Evolutionary conservation across 139 green algal species (phyloP), one percentile per base, ranked within the genome.

Genomic region (Chlorella sp.): DNA sequence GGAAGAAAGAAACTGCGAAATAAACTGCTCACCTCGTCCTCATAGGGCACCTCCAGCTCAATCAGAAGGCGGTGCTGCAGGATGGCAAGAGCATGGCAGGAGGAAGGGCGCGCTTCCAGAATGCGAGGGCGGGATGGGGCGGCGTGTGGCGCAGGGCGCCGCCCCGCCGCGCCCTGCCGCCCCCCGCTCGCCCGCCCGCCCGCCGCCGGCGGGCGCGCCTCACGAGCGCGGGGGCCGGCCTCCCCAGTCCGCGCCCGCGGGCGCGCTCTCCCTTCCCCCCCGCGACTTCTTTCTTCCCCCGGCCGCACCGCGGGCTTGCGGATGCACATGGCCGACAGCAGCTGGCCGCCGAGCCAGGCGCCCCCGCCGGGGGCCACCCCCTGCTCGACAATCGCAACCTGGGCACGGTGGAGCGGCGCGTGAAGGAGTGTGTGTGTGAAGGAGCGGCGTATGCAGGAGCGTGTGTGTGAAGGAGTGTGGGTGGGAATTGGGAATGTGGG

Each of bases 341-440:
- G 92, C 91, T 98, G 95, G 43, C 95, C 95, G 61, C 94, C 95
- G 72, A 99, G 81, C 95, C 95, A 99, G 23, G 95, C 94, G 56
- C 95, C 95, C 74, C 93, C 86, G n/a, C 87, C 86, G 19, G 86
- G 82, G 3, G 84, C 81, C 40, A 91, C 86, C 43, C 71, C 76
- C 73, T 89, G 83, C 90, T 98, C 95, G 46, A 98, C 94, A 69
- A 98, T 88, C 62, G 95, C 94, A 27, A 97, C 82, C 81, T 88
- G 77, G 21, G 65, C 14, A 29, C 1, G 29, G 59, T 41, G 21
- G 5, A 31, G 31, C 15, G 60, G 14, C 15, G 60, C 1, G 8
- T 19, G 36, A 33, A 36, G 35, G 36, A 8, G 36, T 35, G 53
- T 36, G 8, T 17, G 21, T 36, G 14, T 5, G 2, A n/a, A 41